Conservation (phyloP, 176 grass and related monocot genomes). For the Triticum dicoccoides region DNA sequence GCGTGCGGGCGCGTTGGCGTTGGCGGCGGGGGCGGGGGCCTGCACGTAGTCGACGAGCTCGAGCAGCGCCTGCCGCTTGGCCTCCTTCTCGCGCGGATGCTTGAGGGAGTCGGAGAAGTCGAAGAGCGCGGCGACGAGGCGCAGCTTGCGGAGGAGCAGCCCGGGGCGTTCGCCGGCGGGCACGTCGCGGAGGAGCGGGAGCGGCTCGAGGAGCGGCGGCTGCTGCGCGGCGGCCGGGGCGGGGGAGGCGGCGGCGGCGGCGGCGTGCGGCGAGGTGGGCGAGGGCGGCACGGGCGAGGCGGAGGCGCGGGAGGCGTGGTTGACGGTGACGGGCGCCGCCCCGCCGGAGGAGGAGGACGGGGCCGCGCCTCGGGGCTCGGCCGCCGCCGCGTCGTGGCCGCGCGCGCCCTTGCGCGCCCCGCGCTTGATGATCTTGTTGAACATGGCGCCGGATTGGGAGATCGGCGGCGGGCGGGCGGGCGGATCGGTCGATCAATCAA, state of each 20-base stretch:
- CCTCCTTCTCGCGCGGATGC: constrained; percentile 75
- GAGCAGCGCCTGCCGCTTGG: constrained; percentile 77
- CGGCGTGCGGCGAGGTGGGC: constrained; percentile 40
- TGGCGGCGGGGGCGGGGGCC: constrained; percentile 33
- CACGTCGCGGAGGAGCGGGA: constrained; percentile 77
- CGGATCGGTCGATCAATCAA: constrained; percentile 23
- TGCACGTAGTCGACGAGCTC: constrained; percentile 89
- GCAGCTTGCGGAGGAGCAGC: constrained; percentile 78
- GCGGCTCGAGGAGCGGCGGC: constrained; percentile 60
- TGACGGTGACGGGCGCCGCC: constrained; percentile 61
- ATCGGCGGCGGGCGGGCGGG: constrained; percentile 29
- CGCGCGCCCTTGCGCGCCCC: constrained; percentile 60
- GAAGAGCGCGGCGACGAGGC: constrained; percentile 65
- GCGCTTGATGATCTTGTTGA: constrained; percentile 94
- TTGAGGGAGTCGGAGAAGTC: constrained; percentile 79
- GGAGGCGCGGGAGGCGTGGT: constrained; percentile 65
- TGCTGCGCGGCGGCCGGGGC: constrained; percentile 19
- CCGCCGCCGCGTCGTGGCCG: constrained; percentile 33
- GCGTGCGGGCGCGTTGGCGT: constrained; percentile 39
- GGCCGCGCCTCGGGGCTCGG: constrained; percentile 13
- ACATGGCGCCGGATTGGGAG: constrained; percentile 45
- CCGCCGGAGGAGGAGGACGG: constrained; percentile 42
- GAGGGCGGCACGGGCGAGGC: constrained; percentile 32
- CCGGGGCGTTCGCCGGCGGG: constrained; percentile 56
- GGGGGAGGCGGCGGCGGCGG: neutral